Evolutionary conservation across 1,139 yeast species (phyloP).

Genomic region (Taphrina communis): DNA sequence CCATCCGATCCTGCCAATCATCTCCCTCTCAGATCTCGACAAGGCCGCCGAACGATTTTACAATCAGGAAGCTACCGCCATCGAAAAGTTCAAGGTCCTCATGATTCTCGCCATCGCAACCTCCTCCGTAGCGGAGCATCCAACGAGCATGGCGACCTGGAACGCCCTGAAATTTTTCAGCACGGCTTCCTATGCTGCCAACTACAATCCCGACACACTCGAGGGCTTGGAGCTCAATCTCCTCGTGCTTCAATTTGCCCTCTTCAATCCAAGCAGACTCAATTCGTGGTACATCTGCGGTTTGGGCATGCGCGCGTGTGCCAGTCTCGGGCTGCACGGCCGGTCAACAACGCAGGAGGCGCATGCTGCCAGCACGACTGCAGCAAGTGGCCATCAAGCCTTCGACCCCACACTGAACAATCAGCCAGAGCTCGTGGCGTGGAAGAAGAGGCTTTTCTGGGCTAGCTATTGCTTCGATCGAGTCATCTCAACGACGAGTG

Average conservation of each 20-base stretch:
- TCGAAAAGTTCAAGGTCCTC: slow-evolving; percentile 21
- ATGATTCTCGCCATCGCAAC: slow-evolving; percentile 34
- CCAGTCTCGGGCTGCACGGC: slow-evolving; percentile 27
- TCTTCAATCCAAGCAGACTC: slow-evolving; percentile 22
- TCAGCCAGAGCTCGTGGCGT: not conserved
- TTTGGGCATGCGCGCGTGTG: slow-evolving; percentile 32
- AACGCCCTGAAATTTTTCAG: slow-evolving; percentile 33
- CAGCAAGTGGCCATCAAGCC: not conserved
- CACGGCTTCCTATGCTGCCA: slow-evolving; percentile 20
- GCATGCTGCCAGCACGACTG: not conserved
- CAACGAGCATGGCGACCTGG: slow-evolving; percentile 22
- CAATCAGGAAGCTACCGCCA: slow-evolving; percentile 9
- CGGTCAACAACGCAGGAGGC: not conserved
- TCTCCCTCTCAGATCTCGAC: slow-evolving; percentile 6
- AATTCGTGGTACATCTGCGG: slow-evolving; percentile 36
- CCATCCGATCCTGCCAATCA: slow-evolving; percentile 23
- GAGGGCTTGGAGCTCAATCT: slow-evolving; percentile 28
- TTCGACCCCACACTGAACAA: not conserved
- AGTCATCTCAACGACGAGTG: slow-evolving; percentile 23
- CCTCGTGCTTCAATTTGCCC: slow-evolving; percentile 27
- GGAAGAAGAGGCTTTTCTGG: slow-evolving; percentile 34
- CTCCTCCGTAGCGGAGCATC: slow-evolving; percentile 20
- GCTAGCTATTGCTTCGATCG: slow-evolving; percentile 26
- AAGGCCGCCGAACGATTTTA: slow-evolving; percentile 14
- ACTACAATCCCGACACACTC: slow-evolving; percentile 30